Base-by-base conservation (phyloP, 2,329 filamentous ascomycete species). In the Ascochyta koolunga region DNA sequence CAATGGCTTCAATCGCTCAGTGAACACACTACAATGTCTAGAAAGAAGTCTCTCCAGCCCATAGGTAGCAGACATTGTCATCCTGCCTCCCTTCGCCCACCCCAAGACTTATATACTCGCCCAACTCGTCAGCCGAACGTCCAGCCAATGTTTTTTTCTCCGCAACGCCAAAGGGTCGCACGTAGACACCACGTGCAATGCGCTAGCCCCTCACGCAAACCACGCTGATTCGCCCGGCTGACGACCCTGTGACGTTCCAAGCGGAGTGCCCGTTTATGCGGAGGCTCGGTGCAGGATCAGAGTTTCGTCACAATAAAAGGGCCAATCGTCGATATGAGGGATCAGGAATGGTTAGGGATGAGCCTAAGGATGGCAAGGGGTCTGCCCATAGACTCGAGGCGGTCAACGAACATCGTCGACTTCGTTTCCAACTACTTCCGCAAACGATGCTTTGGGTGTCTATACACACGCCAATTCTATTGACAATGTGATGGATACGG, bases 141-240 rank as follows among this genome's bases (percentile, higher is more conserved):
- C 39, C 40, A 42, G 36, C 45, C 51, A 54, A 54, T 40, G 35
- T 41, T 29, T 45, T 29, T 45, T 49, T 44, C 41, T 40, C 45
- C 37, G 15, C 31, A 6, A 54, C 46, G 51, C 46, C 46, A 50
- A 54, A 54, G 51, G 45, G 51, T 54, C 41, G 45, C 37, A 27
- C 35, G 44, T 39, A 49, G 51, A 39, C 47, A 54, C 39, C 51
- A 54, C 51, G 51, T 45, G 51, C 39, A 22, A 44, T 40, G 41
- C 36, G 21, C 51, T 45, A 54, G 51, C 45, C n/a, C 2, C 6
- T 10, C 36, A 15, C 22, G 22, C 37, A 19, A 41, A 18, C 38
- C n/a, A 18, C 16, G 22, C 18, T 44, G 45, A 50, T 50, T 54
- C 27, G 51, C 19, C 37, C 15, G 13, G 8, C 11, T 5, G 4